Evolutionary conservation across 768 basidiomycete genomes (phyloP).

Genomic region (Tylopilus intermedius): DNA sequence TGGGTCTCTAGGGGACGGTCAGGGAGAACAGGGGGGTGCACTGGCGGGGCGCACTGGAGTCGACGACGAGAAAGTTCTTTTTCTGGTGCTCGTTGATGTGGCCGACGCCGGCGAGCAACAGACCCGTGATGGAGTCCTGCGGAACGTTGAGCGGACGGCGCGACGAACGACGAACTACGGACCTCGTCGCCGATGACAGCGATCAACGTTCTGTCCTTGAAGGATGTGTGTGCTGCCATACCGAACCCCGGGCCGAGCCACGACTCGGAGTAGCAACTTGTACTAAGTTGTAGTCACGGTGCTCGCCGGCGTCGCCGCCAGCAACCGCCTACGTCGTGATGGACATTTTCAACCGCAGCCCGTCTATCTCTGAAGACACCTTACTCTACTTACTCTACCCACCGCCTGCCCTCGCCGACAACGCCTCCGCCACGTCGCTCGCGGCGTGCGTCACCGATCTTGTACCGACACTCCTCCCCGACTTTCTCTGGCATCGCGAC

Average conservation of each 20-base stretch:
- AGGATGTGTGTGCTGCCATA: slow-evolving; percentile 52
- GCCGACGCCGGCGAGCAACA: slow-evolving; percentile 91
- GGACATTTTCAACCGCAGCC: slow-evolving; percentile 71
- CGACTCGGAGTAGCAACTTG: not conserved
- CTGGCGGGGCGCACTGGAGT: slow-evolving; percentile 63
- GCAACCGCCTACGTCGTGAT: slow-evolving; percentile 25
- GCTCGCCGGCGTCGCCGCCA: not conserved
- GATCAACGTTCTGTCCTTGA: slow-evolving; percentile 80
- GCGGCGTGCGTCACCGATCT: slow-evolving; percentile 61
- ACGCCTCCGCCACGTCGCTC: slow-evolving; percentile 55
- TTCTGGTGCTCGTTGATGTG: slow-evolving; percentile 86
- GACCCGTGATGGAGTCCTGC: slow-evolving; percentile 95
- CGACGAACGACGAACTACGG: slow-evolving; percentile 8
- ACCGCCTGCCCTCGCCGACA: slow-evolving; percentile 47
- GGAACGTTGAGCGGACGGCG: slow-evolving; percentile 7
- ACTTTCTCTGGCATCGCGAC: slow-evolving; percentile 82
- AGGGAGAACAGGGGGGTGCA: slow-evolving; percentile 6
- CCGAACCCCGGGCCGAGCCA: slow-evolving; percentile 5
- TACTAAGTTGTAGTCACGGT: too few species aligned
- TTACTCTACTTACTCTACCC: slow-evolving; percentile 75
- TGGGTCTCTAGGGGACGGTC: slow-evolving; percentile 67
- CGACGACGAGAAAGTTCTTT: slow-evolving; percentile 98
- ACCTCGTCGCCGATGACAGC: slow-evolving; percentile 99
- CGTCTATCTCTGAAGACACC: slow-evolving; percentile 82
- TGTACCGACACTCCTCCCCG: slow-evolving; percentile 50